phyloP scores from a whole-genome alignment of 1,284 basidiomycete species.

The Ustilago curta region DNA sequence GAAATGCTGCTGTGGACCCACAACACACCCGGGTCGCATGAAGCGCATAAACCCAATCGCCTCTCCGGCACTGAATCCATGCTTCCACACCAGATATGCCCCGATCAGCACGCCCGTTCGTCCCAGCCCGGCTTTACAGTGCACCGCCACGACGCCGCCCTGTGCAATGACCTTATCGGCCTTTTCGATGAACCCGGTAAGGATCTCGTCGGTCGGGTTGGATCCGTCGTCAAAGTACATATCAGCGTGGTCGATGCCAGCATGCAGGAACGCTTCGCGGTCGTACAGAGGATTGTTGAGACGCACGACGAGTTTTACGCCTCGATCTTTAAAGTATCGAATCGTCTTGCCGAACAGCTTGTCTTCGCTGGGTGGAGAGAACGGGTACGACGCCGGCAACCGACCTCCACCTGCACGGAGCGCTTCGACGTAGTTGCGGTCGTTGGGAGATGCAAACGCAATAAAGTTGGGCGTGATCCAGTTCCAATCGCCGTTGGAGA shows the following conservation, averaged over 20 bases:
- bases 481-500: slow-evolving; percentile 86
- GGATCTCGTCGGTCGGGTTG: slow-evolving; percentile 93
- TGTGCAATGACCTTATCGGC: slow-evolving; percentile 81
- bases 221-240: slow-evolving; percentile 99
- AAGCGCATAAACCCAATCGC: slow-evolving; percentile 99
- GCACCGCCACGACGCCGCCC: slow-evolving; percentile 82
- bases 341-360: slow-evolving; percentile 77
- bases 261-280: slow-evolving; percentile 82
- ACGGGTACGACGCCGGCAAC: slow-evolving; percentile 9
- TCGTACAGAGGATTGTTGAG: slow-evolving; percentile 96
- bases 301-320: slow-evolving; percentile 91
- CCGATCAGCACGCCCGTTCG: slow-evolving; percentile 90
- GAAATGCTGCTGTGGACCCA: slow-evolving; percentile 85
- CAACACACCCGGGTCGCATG: slow-evolving; percentile 93
- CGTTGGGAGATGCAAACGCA: slow-evolving; percentile 89
- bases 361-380: slow-evolving; percentile 23
- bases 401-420: slow-evolving; percentile 68
- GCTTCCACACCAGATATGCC: slow-evolving; percentile 98
- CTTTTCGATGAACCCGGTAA: slow-evolving; percentile 86
- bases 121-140: slow-evolving; percentile 94
- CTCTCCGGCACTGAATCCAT: slow-evolving; percentile 97
- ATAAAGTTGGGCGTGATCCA: slow-evolving; percentile 78
- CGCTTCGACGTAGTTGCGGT: slow-evolving; percentile 62
- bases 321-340: slow-evolving; percentile 87
- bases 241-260: slow-evolving; percentile 84